These are phyloP conservation scores for Diutina rugosa DNA, from an alignment of 1,139 yeast species.

Conservation along the genomic window DNA sequence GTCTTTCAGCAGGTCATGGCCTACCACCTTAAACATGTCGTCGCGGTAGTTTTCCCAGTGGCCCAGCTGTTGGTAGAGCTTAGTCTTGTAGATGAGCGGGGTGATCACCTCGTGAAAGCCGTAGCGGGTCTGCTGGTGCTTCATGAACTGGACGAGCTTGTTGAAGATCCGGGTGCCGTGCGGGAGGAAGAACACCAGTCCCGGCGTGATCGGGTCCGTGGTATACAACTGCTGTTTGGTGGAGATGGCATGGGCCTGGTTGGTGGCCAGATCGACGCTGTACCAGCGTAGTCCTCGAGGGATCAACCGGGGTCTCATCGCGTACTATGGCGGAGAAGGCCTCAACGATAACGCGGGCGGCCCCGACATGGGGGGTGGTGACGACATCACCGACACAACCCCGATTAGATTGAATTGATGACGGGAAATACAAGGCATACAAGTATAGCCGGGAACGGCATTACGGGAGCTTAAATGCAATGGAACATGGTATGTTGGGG, in stretches of 20 bases:
- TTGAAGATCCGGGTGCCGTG: slow-evolving; percentile 85
- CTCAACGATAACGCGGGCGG: too few species aligned
- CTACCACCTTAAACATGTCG: slow-evolving; percentile 80
- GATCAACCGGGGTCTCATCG: not conserved
- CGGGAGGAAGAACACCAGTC: slow-evolving; percentile 79
- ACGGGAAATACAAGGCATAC: too few species aligned
- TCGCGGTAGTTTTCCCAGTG: slow-evolving; percentile 94
- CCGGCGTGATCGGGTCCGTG: slow-evolving; percentile 74
- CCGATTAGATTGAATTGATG: too few species aligned
- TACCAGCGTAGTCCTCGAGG: not conserved
- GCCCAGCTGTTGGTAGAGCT: slow-evolving; percentile 85
- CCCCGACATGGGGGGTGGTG: too few species aligned
- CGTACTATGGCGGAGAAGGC: not conserved
- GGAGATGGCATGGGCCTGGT: slow-evolving; percentile 37
- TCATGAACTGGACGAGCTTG: slow-evolving; percentile 69
- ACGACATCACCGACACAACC: too few species aligned
- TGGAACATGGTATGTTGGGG: too few species aligned
- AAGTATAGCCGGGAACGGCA: too few species aligned
- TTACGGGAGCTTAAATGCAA: too few species aligned
- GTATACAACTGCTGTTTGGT: slow-evolving; percentile 59
- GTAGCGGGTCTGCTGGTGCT: slow-evolving; percentile 64
- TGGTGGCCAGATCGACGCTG: slow-evolving; percentile 9
- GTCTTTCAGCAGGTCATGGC: slow-evolving; percentile 22
- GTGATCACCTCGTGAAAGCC: slow-evolving; percentile 92
- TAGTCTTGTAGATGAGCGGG: slow-evolving; percentile 77